These are phyloP conservation scores for Filosporella fistucella DNA, from an alignment of 495 filamentous ascomycete genomes.

Conservation along the genomic window DNA sequence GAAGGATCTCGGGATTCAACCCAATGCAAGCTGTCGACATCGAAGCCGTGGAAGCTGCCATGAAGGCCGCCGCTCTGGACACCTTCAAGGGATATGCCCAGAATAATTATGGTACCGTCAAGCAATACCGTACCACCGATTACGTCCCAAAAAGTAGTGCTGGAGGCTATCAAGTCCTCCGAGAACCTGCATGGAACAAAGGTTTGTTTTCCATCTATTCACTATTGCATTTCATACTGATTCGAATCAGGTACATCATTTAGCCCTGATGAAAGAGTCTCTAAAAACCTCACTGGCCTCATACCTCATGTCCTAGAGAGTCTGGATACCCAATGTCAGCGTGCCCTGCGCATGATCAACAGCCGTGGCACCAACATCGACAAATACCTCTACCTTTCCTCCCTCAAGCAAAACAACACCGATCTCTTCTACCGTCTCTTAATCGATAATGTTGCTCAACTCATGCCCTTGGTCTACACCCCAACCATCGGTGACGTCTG, in stretches of 20 bases:
- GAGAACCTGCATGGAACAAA: constrained; percentile 55
- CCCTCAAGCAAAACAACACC: constrained; percentile 80
- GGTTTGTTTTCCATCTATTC: constrained; percentile 27
- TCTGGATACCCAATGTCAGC: constrained; percentile 44
- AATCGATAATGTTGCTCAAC: constrained; percentile 82
- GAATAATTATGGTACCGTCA: constrained; percentile 44
- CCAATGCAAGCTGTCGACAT: constrained; percentile 50
- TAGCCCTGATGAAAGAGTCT: constrained; percentile 46
- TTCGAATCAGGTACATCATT: constrained; percentile 47
- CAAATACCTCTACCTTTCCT: constrained; percentile 90
- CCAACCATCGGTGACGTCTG: constrained; percentile 97
- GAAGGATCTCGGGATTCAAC: constrained; percentile 45
- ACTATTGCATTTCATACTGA: constrained; percentile 1
- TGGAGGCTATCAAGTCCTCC: constrained; percentile 49
- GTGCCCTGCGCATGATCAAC: constrained; percentile 62
- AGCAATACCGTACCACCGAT: constrained; percentile 44
- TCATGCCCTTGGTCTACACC: constrained; percentile 95
- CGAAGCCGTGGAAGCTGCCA: constrained; percentile 44
- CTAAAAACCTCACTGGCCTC: constrained; percentile 54
- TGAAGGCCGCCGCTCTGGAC: constrained; percentile 49
- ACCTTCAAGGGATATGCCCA: constrained; percentile 46
- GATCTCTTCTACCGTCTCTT: constrained; percentile 94
- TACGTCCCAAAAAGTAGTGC: constrained; percentile 42
- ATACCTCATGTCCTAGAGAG: constrained; percentile 54
- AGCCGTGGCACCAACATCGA: constrained; percentile 78